These are phyloP conservation scores for Nicotiana undulata DNA, from an alignment of 257 asterid genomes.

Conservation along the genomic window DNA sequence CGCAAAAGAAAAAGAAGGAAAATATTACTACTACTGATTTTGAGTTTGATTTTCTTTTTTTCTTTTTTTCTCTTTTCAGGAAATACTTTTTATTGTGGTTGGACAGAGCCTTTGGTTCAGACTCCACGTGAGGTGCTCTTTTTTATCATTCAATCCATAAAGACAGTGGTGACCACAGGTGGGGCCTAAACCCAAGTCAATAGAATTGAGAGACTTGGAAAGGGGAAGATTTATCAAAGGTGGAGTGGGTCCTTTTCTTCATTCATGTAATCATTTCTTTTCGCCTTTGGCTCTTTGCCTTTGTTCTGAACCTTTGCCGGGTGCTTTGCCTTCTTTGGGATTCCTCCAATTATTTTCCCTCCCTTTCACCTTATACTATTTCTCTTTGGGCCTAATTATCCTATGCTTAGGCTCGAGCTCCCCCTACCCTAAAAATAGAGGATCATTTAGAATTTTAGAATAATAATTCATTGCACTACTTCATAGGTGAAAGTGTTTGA, in stretches of 20 bases:
- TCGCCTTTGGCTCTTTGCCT: constrained; percentile 24
- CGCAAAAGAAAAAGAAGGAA: constrained; percentile 6
- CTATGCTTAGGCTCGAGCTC: not conserved
- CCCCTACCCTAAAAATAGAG: too few species aligned
- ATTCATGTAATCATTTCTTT: constrained; percentile 7
- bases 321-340: not conserved
- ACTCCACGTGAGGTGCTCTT: constrained; percentile 99
- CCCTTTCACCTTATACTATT: not conserved
- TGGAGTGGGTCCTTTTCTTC: constrained; percentile 18
- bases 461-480: too few species aligned
- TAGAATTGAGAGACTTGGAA: constrained; percentile 29
- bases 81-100: constrained; percentile 43
- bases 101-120: constrained; percentile 91
- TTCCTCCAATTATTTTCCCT: constrained; percentile 9
- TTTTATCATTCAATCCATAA: constrained; percentile 88
- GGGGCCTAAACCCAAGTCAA: constrained; percentile 74
- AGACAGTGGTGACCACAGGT: constrained; percentile 70
- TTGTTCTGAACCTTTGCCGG: constrained; percentile 24
- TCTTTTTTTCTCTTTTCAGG: not conserved
- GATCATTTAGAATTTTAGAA: too few species aligned
- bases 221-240: constrained; percentile 31
- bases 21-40: constrained; percentile 2
- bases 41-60: not conserved
- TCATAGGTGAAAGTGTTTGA: too few species aligned
- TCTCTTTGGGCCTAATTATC: not conserved